Conservation (phyloP, 2,329 filamentous ascomycete species). For the Coleophoma cylindrospora region DNA sequence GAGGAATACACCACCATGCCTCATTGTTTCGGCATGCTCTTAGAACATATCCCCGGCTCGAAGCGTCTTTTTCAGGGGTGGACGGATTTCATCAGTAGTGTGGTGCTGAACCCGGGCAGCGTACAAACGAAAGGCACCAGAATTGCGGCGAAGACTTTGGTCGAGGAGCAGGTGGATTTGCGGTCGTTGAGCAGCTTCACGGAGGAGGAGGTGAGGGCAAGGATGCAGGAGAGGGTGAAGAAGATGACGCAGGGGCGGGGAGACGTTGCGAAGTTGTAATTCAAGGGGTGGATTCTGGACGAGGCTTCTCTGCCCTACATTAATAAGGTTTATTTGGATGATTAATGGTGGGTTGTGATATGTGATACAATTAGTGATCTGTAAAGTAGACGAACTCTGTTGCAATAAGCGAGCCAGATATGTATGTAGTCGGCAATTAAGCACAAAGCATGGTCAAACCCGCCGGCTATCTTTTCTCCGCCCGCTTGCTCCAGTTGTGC, state of each 20-base stretch:
- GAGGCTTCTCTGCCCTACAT: too few species aligned
- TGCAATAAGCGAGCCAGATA: too few species aligned
- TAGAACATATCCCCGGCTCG: conserved; percentile 40
- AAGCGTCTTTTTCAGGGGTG: conserved; percentile 49
- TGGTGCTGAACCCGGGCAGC: conserved; percentile 18
- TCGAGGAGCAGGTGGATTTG: conserved; percentile 41
- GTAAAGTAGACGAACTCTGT: too few species aligned
- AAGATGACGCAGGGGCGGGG: conserved; percentile 16
- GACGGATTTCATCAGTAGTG: conserved; percentile 48
- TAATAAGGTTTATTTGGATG: too few species aligned
- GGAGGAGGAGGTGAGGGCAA: conserved; percentile 36
- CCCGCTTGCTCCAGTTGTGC: too few species aligned
- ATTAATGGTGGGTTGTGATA: too few species aligned
- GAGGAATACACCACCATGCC: conserved; percentile 79
- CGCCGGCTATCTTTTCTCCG: too few species aligned
- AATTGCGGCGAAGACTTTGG: conserved; percentile 45
- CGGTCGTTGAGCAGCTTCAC: conserved; percentile 36
- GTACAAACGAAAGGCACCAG: conserved; percentile 34
- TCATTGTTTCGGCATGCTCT: conserved; percentile 62
- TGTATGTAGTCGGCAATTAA: too few species aligned
- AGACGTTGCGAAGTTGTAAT: conserved; percentile 29
- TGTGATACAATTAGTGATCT: too few species aligned
- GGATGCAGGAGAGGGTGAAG: conserved; percentile 28
- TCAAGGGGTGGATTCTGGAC: too few species aligned
- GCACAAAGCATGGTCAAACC: too few species aligned